Base-by-base conservation (phyloP, 306 rosid species). In the Vicia villosa region DNA sequence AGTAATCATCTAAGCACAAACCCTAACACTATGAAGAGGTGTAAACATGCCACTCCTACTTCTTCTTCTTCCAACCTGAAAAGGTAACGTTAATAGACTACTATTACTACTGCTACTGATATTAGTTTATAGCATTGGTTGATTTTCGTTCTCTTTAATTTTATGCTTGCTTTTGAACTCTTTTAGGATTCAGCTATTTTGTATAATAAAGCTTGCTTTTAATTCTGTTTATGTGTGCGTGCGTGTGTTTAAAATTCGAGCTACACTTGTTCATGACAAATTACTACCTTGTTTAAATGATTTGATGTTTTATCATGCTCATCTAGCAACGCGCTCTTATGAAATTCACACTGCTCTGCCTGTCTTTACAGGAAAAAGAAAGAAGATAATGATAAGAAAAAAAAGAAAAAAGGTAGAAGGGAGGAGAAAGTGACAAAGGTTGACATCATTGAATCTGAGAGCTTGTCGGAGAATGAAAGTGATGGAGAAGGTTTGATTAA, bases 401-500 rank as follows among this genome's bases (percentile, higher is more conserved):
- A 80, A 77, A 80, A 77, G 72, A 81, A 81, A 62, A 83, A 74
- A 68, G 83, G 75, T 28, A 78, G 37, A 58, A 83, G 81, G 54
- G 88, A 78, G 64, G 58, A 77, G 7, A 84, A 81, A 78, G 76
- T 74, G 60, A 85, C 74, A 42, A 74, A 64, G 34, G 79, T 79
- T 22, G 83, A 74, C 2, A 36, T 63, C 16, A 34, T n/a, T 61
- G 24, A 83, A 78, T 79, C 84, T 77, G 71, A 45, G 74, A 69
- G 82, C 62, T 52, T 74, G 64, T 72, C 22, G 43, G 80, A 84
- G 62, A 78, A 78, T 57, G 81, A 1, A 30, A 60, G 51, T 69
- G 78, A 71, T 32, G 83, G 69, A 41, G 84, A 89, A 83, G 89
- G 98, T 88, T 58, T 73, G 84, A 74, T 46, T 68, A 13, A 49